Evolutionary conservation across 306 rosid species (phyloP).

Genomic region (Ammopiptanthus mongolicus): DNA sequence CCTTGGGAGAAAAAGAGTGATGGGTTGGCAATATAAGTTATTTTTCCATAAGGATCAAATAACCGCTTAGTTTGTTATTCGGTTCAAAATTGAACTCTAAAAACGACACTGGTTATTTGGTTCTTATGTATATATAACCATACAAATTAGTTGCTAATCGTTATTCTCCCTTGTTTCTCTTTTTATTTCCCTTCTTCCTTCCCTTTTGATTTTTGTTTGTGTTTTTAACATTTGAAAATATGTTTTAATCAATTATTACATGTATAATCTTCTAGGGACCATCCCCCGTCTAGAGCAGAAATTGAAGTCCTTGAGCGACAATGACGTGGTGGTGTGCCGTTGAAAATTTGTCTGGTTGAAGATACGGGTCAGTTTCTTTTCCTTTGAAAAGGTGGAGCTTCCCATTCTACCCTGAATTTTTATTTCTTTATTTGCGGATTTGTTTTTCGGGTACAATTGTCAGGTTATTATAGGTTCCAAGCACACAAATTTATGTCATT

Average conservation of each 20-base stretch:
- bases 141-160: neutral
- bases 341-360: constrained; percentile 58
- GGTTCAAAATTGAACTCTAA: neutral
- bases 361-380: constrained; percentile 68
- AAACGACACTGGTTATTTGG: neutral
- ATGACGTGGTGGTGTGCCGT: constrained; percentile 53
- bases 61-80: neutral
- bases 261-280: constrained; percentile 44
- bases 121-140: neutral
- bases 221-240: neutral
- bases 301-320: constrained; percentile 54
- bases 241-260: neutral
- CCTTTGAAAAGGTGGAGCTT: constrained; percentile 59
- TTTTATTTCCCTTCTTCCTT: no score
- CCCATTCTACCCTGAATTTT: constrained; percentile 49
- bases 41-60: neutral
- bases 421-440: neutral
- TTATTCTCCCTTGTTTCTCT: neutral
- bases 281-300: constrained; percentile 53
- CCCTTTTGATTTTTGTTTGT: neutral
- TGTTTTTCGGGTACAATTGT: no score
- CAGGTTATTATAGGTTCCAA: no score
- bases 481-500: no score
- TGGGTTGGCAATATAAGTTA: neutral
- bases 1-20: no score